Evolutionary conservation across 768 basidiomycete species (phyloP).

Genomic region (Tremella fuciformis): DNA sequence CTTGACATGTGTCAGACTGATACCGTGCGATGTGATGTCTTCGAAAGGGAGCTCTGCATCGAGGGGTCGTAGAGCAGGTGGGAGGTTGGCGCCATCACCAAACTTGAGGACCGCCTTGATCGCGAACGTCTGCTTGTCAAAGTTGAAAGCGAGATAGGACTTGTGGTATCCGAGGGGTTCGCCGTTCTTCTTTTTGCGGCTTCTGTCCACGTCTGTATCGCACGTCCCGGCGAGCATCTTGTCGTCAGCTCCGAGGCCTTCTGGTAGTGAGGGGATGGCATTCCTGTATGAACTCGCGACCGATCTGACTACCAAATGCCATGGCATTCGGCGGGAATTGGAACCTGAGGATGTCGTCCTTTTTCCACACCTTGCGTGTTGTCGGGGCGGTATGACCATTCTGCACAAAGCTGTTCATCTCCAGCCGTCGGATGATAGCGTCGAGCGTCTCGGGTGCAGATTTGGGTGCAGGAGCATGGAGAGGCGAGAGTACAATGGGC

Average conservation of each 20-base stretch:
- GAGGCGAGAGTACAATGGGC: no score
- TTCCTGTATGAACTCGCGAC: conserved; percentile 32
- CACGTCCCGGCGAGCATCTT: conserved; percentile 30
- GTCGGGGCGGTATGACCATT: not conserved
- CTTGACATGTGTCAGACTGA: conserved; percentile 16
- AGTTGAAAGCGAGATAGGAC: conserved; percentile 42
- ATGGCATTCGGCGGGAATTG: conserved; percentile 38
- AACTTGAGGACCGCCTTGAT: conserved; percentile 29
- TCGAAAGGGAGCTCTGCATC: conserved; percentile 45
- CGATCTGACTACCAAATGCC: conserved; percentile 37
- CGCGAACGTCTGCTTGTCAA: conserved; percentile 28
- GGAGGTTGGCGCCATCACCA: conserved; percentile 12
- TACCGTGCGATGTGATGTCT: conserved; percentile 42
- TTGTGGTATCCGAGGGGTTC: conserved; percentile 5
- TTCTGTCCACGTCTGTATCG: conserved; percentile 12
- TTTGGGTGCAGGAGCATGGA: no score
- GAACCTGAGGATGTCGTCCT: conserved; percentile 19
- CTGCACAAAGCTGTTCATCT: not conserved
- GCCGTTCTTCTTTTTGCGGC: not conserved
- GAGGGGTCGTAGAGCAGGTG: conserved; percentile 34
- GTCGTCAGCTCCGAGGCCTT: not conserved
- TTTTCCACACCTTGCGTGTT: not conserved
- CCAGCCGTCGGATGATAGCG: not conserved
- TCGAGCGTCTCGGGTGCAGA: conserved; percentile 1
- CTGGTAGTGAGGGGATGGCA: not conserved